phyloP scores from a whole-genome alignment of 768 basidiomycete species.

The Tylopilus subfusipes region DNA sequence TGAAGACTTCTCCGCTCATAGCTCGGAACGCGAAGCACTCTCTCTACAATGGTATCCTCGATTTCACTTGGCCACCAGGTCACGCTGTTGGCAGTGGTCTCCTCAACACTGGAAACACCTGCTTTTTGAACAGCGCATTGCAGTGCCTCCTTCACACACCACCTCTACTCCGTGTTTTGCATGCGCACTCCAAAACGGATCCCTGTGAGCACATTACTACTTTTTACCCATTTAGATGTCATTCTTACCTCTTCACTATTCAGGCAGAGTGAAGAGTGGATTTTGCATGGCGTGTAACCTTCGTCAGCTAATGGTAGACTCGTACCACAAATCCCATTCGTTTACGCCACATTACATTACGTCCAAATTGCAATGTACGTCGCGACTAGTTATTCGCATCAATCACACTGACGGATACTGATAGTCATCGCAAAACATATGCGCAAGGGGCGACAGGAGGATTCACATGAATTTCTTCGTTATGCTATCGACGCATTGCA shows the following conservation, averaged over 20 bases:
- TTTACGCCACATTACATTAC: constrained; percentile 68
- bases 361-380: constrained; percentile 65
- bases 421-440: constrained; percentile 89
- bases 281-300: constrained; percentile 85
- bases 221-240: not conserved
- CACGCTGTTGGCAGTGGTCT: constrained; percentile 59
- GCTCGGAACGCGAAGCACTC: constrained; percentile 32
- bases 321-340: constrained; percentile 43
- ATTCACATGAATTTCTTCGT: constrained; percentile 96
- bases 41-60: constrained; percentile 53
- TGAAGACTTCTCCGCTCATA: constrained; percentile 28
- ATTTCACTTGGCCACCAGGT: constrained; percentile 57
- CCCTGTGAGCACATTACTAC: constrained; percentile 49
- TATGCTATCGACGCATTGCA: constrained; percentile 92
- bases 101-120: constrained; percentile 88
- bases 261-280: constrained; percentile 40
- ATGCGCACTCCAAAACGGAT: constrained; percentile 44
- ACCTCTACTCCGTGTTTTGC: constrained; percentile 67
- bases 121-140: constrained; percentile 92
- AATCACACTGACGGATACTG: constrained; percentile 3
- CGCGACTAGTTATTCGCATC: not conserved
- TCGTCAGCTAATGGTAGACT: constrained; percentile 50
- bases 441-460: constrained; percentile 90
- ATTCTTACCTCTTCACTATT: constrained; percentile 7
- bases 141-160: constrained; percentile 94